Percentiles rank a stretch among this genome's conserved stretches.
These are phyloP conservation scores for Schizophyllum commune DNA, from an alignment of 1,284 basidiomycete species.

Conservation along the genomic window DNA sequence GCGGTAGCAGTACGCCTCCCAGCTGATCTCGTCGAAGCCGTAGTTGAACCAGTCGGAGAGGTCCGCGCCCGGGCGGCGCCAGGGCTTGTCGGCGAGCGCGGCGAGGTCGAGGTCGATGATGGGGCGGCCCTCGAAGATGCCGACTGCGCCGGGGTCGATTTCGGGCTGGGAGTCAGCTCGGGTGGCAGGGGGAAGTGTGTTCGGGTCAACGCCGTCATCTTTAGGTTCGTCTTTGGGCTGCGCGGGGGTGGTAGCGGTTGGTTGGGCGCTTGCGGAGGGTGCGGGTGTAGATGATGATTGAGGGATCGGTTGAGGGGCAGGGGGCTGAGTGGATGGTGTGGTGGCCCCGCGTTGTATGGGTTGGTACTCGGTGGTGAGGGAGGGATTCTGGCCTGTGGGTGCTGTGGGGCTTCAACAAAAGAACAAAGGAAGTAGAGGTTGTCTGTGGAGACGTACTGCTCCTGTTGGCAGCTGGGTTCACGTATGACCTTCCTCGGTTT, in stretches of 20 bases:
- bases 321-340: constrained; percentile 15
- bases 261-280: constrained; percentile 11
- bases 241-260: constrained; percentile 12
- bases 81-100: constrained; percentile 82
- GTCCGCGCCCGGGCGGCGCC: constrained; percentile 90
- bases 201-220: constrained; percentile 54
- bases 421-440: constrained; percentile 1
- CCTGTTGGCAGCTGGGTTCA: not conserved
- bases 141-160: constrained; percentile 64
- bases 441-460: not conserved
- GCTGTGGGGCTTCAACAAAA: constrained; percentile 1
- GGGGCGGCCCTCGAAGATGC: constrained; percentile 69
- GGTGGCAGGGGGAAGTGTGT: constrained; percentile 50
- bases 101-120: constrained; percentile 87
- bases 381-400: constrained; percentile 39
- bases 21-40: constrained; percentile 95
- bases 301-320: constrained; percentile 11
- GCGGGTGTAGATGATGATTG: constrained; percentile 11
- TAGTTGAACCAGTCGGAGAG: constrained; percentile 99
- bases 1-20: constrained; percentile 87
- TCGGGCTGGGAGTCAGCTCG: constrained; percentile 70
- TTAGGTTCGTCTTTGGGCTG: constrained; percentile 11
- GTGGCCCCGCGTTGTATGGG: constrained; percentile 66
- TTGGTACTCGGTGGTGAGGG: constrained; percentile 86
- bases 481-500: constrained; percentile 10